Conservation (phyloP, 73 alveolate species). For the Tetrahymena elliotti region DNA sequence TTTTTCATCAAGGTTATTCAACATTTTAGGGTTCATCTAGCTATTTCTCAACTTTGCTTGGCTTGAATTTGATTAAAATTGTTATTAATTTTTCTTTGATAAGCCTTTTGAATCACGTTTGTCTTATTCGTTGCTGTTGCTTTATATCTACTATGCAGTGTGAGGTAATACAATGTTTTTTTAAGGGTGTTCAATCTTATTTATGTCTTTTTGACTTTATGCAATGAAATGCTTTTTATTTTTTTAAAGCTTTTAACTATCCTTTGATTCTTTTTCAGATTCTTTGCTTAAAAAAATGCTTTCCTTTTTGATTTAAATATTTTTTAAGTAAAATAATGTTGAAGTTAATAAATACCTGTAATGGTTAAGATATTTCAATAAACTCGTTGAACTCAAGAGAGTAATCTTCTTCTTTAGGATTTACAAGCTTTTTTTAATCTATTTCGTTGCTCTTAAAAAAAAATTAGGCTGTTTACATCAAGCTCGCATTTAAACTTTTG, state of each 20-base stretch:
- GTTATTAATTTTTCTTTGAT: no score
- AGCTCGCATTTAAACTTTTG: neutral
- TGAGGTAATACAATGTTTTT: neutral
- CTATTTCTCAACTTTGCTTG: no score
- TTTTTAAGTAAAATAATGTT: no score
- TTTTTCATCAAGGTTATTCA: neutral
- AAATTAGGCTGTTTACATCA: neutral
- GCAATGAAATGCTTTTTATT: no score
- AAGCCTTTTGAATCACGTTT: neutral
- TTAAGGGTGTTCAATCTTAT: neutral
- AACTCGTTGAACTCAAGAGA: neutral
- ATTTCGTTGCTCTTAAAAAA: neutral
- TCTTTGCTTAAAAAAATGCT: neutral
- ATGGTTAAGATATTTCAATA: neutral
- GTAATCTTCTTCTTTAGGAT: neutral
- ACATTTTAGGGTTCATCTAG: neutral
- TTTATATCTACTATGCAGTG: neutral
- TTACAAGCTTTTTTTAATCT: neutral
- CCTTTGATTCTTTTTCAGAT: neutral
- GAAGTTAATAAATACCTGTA: neutral
- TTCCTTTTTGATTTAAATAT: neutral
- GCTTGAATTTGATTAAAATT: no score
- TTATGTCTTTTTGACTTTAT: neutral
- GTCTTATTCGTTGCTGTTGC: neutral
- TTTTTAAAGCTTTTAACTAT: no score